These are phyloP conservation scores for Sicyos edulis DNA, from an alignment of 306 rosid genomes.

Conservation along the genomic window DNA sequence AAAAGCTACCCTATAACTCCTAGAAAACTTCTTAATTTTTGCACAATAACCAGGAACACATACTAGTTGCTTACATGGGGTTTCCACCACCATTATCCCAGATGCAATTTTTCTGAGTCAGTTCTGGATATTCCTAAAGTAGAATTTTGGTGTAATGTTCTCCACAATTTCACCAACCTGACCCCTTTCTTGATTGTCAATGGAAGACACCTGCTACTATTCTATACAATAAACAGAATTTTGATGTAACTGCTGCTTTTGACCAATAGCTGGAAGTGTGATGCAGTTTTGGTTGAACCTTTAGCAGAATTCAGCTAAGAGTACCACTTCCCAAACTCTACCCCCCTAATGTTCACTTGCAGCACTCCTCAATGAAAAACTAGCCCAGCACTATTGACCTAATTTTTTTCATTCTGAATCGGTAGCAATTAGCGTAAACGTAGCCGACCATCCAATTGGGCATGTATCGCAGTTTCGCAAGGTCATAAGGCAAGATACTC, in stretches of 20 bases:
- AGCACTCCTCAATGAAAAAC: background rate
- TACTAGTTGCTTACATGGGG: background rate
- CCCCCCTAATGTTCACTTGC: background rate
- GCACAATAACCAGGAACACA: no score
- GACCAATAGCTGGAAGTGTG: background rate
- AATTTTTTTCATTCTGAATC: background rate
- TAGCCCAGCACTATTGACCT: background rate
- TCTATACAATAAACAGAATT: background rate
- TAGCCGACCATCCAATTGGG: background rate
- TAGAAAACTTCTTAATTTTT: no score
- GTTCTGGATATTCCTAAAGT: background rate
- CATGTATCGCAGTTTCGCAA: background rate
- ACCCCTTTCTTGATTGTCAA: background rate
- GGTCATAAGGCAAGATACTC: background rate
- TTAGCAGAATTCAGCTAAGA: background rate
- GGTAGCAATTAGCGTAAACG: background rate
- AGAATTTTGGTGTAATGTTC: background rate
- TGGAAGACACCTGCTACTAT: background rate
- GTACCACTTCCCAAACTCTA: background rate
- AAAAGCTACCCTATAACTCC: no score
- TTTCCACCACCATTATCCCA: background rate
- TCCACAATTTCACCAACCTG: background rate
- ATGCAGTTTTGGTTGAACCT: background rate
- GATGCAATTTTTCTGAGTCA: background rate
- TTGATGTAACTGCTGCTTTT: background rate